Evolutionary conservation across 371 early-diverging fungal species (phyloP), one percentile per base, ranked within the genome.

Genomic region (Conidiobolus incongruus): DNA sequence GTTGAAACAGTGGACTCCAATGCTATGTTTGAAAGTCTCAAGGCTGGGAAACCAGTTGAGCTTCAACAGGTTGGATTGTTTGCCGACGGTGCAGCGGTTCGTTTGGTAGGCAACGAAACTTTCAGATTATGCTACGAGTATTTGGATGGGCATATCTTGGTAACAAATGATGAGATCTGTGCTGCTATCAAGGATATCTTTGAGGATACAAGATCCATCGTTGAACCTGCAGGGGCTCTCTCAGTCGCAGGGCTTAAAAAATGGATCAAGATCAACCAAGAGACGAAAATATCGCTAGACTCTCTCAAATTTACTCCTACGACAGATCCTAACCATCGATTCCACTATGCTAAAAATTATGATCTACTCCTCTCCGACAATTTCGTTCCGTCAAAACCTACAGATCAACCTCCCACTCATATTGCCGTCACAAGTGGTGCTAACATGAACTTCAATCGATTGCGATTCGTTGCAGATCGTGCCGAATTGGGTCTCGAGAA

Each of bases 101-200:
- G 86, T 46, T 45, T 70, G 33, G 92, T 93, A 0, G 94, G 96
- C 15, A 62, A 75, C 45, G 91, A 93, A 52, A 76, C 72, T 6
- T 91, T 82, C 57, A 63, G 85, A 6, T 41, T 95, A 1, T 77
- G 80, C 39, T 51, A 56, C 20, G 49, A 53, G 0, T 50, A 74
- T 13, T 56, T 84, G 13, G 85, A 84, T 54, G 93, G 84, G 35
- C 76, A 87, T 55, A 66, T 96, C 26, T 65, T 79, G 36, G 87
- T 96, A 1, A 68, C 65, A 38, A 96, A 82, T 49, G 96, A 95
- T 61, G 94, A 95, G 56, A 77, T 93, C 29, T 96, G 96, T 56
- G 93, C 96, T 3, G 92, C 92, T 32, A 93, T 96, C 65, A 92
- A 92, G 58, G 96, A 96, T 58, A 75, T 81, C 4, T 96, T 93